Base-by-base conservation (phyloP, 2,329 filamentous ascomycete species). In the Colletotrichum lini region DNA sequence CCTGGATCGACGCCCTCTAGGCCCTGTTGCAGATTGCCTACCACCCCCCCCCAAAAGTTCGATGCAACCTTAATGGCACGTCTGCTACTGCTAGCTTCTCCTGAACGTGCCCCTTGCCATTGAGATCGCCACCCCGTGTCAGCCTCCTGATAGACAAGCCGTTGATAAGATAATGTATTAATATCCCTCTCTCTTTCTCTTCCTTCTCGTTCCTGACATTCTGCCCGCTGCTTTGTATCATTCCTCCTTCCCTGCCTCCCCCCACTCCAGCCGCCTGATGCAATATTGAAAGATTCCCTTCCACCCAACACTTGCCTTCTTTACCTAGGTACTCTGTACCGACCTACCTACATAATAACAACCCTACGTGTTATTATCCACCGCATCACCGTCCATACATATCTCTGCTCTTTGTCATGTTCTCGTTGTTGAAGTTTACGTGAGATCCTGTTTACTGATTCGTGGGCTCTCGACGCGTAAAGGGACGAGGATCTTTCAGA, bases 51-150 rank as follows among this genome's bases (percentile, higher is more conserved):
- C 30, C 30, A 7, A 35, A 35, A 58, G 53, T 45, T 54, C 38
- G 68, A 67, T 71, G 68, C 65, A 67, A 71, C 68, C 68, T 71
- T 63, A 68, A 68, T 63, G 65, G 58, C 68, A 71, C 68, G 50
- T 71, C 64, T 35, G 30, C 30, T 35, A 35, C 30, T 35, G 30
- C 30, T 53, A 49, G 64, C 57, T 23, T 57, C 18, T 45, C 42
- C 56, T 42, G 47, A 44, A 45, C 38, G 40, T 40, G 53, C 26
- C 57, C 65, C 49, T 63, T 40, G 42, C 52, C 40, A 23, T 40
- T 45, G 64, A 45, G 57, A 58, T 58, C 38, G 50, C 10, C 8
- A 35, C 30, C 30, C 45, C 68, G 38, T 68, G 49, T 35, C 58
- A 68, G 58, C 65, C 58, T 71, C 58, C 58, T n/a, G 21, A 15